These are phyloP conservation scores for Ceratocystis eucalypticola DNA, from an alignment of 2,329 filamentous ascomycete genomes.

Conservation along the genomic window DNA sequence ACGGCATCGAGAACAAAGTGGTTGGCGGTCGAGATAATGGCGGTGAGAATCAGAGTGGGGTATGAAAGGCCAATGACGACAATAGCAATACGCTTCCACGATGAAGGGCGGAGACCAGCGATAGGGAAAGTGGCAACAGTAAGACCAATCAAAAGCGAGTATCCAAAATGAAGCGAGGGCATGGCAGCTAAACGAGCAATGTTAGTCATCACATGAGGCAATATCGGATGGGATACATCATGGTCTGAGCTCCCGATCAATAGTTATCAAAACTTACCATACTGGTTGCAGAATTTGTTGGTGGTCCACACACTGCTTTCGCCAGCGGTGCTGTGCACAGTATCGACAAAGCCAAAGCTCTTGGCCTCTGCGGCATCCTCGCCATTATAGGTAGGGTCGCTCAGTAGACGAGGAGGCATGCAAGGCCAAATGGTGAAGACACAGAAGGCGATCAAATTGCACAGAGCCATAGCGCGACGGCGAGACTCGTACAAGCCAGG, in stretches of 20 bases:
- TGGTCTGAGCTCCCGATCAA: background rate
- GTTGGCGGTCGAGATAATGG: constrained; percentile 59
- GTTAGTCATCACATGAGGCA: background rate
- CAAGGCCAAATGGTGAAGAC: constrained; percentile 51
- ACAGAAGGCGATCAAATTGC: constrained; percentile 46
- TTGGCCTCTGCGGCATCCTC: constrained; percentile 43
- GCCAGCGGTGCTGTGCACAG: constrained; percentile 36
- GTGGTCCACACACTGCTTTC: constrained; percentile 57
- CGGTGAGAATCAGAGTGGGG: constrained; percentile 49
- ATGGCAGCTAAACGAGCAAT: constrained; percentile 44
- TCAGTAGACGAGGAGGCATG: constrained; percentile 49
- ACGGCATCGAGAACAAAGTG: constrained; percentile 61
- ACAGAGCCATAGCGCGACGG: constrained; percentile 47
- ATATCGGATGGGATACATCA: background rate
- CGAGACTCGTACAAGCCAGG: constrained; percentile 40
- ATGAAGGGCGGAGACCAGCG: constrained; percentile 37
- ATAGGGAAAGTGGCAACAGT: constrained; percentile 55
- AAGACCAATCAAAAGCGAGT: constrained; percentile 58
- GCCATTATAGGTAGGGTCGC: constrained; percentile 41
- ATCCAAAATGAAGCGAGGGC: constrained; percentile 64
- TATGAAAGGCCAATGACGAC: constrained; percentile 45
- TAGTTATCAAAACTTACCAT: constrained; percentile 35
- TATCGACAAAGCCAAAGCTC: constrained; percentile 48
- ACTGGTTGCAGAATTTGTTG: constrained; percentile 63
- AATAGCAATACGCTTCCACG: constrained; percentile 36